phyloP scores from a whole-genome alignment of 345 rosid species.

The Rhodamnia argentea region DNA sequence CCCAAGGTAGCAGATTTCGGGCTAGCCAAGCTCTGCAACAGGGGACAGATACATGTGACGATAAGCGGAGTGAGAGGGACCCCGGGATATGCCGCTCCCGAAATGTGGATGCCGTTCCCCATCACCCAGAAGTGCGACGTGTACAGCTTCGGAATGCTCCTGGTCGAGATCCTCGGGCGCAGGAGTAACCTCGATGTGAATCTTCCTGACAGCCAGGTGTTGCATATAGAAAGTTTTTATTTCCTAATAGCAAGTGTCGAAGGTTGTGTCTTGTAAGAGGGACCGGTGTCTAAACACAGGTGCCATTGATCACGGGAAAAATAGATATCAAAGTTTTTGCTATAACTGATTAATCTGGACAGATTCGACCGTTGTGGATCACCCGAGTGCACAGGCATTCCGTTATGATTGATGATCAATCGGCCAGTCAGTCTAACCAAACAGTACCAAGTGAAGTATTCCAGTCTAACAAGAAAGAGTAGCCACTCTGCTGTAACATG shows the following conservation, averaged over 20 bases:
- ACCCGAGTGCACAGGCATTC: no score
- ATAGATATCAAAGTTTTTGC: background rate
- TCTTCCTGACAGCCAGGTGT: background rate
- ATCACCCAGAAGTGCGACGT: slow-evolving; percentile 7
- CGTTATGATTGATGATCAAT: no score
- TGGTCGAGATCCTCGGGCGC: slow-evolving; percentile 3
- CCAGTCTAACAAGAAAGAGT: no score
- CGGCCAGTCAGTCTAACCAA: no score
- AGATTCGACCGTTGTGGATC: no score
- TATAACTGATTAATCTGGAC: no score
- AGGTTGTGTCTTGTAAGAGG: background rate
- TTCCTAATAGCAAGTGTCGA: background rate
- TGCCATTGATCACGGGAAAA: background rate
- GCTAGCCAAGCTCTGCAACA: slow-evolving; percentile 4
- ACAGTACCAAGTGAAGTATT: no score
- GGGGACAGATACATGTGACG: background rate
- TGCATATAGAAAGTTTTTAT: background rate
- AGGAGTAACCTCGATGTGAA: background rate
- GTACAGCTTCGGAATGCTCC: slow-evolving; percentile 7
- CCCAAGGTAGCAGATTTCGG: slow-evolving; percentile 2
- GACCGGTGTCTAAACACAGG: background rate
- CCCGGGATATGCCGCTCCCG: slow-evolving; percentile 3
- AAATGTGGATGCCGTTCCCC: background rate
- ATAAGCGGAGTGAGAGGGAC: background rate
- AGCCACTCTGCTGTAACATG: no score